Base-by-base conservation (phyloP, 345 rosid genomes). In the Trapa incisa region DNA sequence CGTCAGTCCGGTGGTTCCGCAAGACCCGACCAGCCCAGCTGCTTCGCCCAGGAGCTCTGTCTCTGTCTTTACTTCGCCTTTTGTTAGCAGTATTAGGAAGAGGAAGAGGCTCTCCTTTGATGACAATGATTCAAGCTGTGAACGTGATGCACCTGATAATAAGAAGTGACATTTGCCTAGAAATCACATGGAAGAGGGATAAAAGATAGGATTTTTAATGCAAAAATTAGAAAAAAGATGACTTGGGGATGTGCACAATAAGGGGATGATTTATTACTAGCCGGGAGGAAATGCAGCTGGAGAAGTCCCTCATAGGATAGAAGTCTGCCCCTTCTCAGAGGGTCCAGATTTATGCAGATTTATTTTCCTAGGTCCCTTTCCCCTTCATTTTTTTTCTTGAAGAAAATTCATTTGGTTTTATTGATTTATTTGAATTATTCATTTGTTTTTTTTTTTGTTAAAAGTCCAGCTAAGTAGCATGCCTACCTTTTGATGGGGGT, bases 281-380 rank as follows among this genome's bases (percentile, higher is more conserved):
- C 1, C 16, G 29, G 6, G 32, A 53, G 58, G 54, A 17, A 50
- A 53, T 5, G 22, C 17, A 54, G 60, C 60, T 54, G 33, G 60
- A n/a, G 60, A 54, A 54, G 12, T 54, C 60, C 60, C 60, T 6
- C 60, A n/a, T 54, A 54, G 60, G 60, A n/a, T 54, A 22, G 60
- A 12, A 54, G 13, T 42, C 48, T 45, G 48, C 48, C 11, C 12
- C 48, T 45, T 45, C 33, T 54, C 2, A 17, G 63, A 58, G 63
- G 38, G 48, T 45, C 48, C 48, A 45, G 11, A 45, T 54, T 35
- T 54, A 33, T 54, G 60, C 60, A 5, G 60, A 54, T n/a, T 54
- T 54, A 22, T 11, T 54, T 54, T 54, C 11, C 32, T 54, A 35
- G 60, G 60, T 22, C 29, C 29, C 29, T 22, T 22, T 22, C 33